Conservation (phyloP, 2,329 filamentous ascomycete species). For the Fusarium transvaalense region DNA sequence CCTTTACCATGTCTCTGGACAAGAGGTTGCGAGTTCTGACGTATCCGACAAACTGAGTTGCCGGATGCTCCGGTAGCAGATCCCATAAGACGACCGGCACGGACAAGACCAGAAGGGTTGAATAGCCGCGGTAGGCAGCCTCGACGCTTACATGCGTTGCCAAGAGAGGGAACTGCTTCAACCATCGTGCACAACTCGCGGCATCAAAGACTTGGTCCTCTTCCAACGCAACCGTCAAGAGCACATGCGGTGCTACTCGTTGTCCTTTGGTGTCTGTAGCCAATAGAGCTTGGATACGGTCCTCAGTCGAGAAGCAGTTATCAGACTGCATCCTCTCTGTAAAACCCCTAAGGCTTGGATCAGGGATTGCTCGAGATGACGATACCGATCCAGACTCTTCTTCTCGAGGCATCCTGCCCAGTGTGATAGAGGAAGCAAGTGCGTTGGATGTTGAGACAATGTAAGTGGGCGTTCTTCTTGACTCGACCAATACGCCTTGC, state of each 20-base stretch:
- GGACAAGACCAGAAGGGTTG: slow-evolving; percentile 44
- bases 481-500: slow-evolving; percentile 42
- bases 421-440: slow-evolving; percentile 45
- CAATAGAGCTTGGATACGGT: slow-evolving; percentile 42
- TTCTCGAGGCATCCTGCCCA: slow-evolving; percentile 40
- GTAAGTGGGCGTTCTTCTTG: slow-evolving; percentile 46
- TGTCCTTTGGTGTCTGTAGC: slow-evolving; percentile 42
- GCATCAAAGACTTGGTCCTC: slow-evolving; percentile 46
- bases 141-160: slow-evolving; percentile 45
- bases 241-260: slow-evolving; percentile 42
- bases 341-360: slow-evolving; percentile 34
- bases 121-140: slow-evolving; percentile 45
- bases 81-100: slow-evolving; percentile 48
- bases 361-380: slow-evolving; percentile 43
- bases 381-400: slow-evolving; percentile 37
- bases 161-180: slow-evolving; percentile 48
- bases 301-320: slow-evolving; percentile 38
- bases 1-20: slow-evolving; percentile 22
- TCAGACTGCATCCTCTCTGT: slow-evolving; percentile 44
- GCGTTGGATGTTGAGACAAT: slow-evolving; percentile 46
- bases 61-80: slow-evolving; percentile 44
- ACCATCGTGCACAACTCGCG: slow-evolving; percentile 44
- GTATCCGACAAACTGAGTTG: slow-evolving; percentile 48
- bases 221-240: slow-evolving; percentile 45
- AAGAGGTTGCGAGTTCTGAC: slow-evolving; percentile 45